Conservation (phyloP, 345 rosid species). For the Syzygium grande region DNA sequence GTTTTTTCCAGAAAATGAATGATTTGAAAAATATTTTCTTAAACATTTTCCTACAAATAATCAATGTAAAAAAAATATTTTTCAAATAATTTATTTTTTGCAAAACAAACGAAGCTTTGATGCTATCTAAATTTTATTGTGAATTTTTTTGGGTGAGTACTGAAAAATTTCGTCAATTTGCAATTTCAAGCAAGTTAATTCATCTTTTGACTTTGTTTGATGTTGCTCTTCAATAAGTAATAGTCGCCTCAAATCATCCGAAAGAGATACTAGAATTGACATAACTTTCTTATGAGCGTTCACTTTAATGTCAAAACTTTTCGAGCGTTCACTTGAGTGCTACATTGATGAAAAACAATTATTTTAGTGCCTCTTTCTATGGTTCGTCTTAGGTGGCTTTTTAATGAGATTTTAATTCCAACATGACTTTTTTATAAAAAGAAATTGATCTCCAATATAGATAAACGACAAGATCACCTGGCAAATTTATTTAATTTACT, state of each 20-base stretch:
- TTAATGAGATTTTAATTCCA: not conserved
- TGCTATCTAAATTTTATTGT: not conserved
- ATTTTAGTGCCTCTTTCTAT: too few relatives aligned
- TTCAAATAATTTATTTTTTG: too few relatives aligned
- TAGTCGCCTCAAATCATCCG: not conserved
- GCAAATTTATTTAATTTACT: not conserved
- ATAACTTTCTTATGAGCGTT: not conserved
- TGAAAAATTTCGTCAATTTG: not conserved
- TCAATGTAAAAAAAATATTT: too few relatives aligned
- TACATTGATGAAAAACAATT: too few relatives aligned
- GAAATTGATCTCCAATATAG: not conserved
- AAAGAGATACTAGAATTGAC: not conserved
- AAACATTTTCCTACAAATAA: too few relatives aligned
- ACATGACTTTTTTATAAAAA: not conserved
- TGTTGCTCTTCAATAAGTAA: not conserved
- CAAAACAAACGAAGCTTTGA: not conserved
- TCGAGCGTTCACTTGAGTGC: not conserved
- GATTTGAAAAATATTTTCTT: too few relatives aligned
- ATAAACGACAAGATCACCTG: not conserved
- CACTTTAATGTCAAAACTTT: not conserved
- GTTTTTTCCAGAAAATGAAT: too few relatives aligned
- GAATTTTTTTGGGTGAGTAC: not conserved
- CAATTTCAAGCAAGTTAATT: not conserved
- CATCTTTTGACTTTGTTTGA: not conserved
- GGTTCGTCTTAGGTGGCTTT: not conserved